Evolutionary conservation across 2,329 filamentous ascomycete species (phyloP).

Genomic region (Exophiala lecanii-corni): DNA sequence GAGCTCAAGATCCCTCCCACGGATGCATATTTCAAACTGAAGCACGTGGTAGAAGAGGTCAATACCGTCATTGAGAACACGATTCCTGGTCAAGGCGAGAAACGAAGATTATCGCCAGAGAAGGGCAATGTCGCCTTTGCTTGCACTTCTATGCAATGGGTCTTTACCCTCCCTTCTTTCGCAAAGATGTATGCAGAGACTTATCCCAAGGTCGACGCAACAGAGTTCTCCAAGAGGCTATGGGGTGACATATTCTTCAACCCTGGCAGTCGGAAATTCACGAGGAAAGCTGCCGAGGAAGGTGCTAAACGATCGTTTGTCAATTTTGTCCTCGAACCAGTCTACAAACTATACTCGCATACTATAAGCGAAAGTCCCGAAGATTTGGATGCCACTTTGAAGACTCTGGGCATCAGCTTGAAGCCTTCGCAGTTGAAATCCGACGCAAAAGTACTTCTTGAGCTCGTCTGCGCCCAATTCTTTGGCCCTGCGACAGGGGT

Average conservation of each 20-base stretch:
- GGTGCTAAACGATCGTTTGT: conserved; percentile 81
- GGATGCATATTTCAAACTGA: conserved; percentile 98
- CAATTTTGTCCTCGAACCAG: conserved; percentile 89
- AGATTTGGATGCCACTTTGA: conserved; percentile 74
- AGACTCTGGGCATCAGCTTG: conserved; percentile 72
- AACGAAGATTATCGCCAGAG: conserved; percentile 80
- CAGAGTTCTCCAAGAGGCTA: conserved; percentile 76
- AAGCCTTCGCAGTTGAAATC: conserved; percentile 91
- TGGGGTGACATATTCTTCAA: conserved; percentile 99
- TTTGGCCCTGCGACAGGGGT: conserved; percentile 87
- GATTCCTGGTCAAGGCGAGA: conserved; percentile 73
- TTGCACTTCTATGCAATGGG: conserved; percentile 91
- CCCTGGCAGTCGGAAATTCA: conserved; percentile 82
- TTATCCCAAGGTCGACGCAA: conserved; percentile 73
- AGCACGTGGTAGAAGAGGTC: conserved; percentile 97
- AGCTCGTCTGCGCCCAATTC: conserved; percentile 88
- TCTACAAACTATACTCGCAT: conserved; percentile 96
- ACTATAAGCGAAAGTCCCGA: conserved; percentile 87
- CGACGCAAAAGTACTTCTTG: conserved; percentile 83
- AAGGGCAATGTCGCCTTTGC: conserved; percentile 98
- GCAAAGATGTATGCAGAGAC: conserved; percentile 93
- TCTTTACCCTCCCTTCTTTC: conserved; percentile 90
- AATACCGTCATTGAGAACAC: conserved; percentile 92
- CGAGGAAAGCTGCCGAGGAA: conserved; percentile 77
- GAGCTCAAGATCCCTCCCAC: conserved; percentile 90